Evolutionary conservation across 176 grass and related monocot species (phyloP), one percentile per base, ranked within the genome.

Genomic region (Urochloa ruziziensis): DNA sequence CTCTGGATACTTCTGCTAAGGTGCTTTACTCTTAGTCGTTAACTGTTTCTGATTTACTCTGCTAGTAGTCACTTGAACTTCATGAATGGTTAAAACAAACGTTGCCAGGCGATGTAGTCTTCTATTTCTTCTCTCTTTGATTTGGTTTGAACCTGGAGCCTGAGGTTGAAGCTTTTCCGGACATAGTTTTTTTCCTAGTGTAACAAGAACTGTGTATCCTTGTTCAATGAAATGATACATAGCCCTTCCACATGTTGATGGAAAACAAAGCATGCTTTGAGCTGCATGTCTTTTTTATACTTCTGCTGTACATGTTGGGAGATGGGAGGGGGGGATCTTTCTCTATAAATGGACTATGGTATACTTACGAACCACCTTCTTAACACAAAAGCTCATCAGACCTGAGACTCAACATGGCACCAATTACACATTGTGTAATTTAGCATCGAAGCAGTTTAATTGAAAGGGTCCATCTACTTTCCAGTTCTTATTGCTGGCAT

Each of bases 1-100:
- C 68, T 79, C 46, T 77, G 81, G 86, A 84, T 90, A 78, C 43
- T 74, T 73, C 65, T 63, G 48, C 49, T 28, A 86, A 94, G 90
- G 95, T 94, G 83, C 70, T 76, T 88, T 57, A 39, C 21, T 42
- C 16, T 48, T 53, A 16, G 59, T 46, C 37, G 58, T 49, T 79
- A 24, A 73, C 65, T 84, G 39, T 80, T 76, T 67, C 54, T 43
- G 19, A 54, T 27, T 62, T 67, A 37, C 32, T 73, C 57, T 79
- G 16, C 27, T 4, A 63, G 18, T 23, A 77, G 68, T n/a, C 14
- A 39, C 34, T 69, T 35, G 21, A 74, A 80, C 17, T 64, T 57
- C 52, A 7, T 74, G 47, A 56, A 67, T 54, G 25, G 19, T 42
- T 57, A 62, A 40, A 47, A 8, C 29, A 60, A 4, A 54, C 19